Evolutionary conservation across 2,329 filamentous ascomycete species (phyloP).

Genomic region (Trichophyton rubrum): DNA sequence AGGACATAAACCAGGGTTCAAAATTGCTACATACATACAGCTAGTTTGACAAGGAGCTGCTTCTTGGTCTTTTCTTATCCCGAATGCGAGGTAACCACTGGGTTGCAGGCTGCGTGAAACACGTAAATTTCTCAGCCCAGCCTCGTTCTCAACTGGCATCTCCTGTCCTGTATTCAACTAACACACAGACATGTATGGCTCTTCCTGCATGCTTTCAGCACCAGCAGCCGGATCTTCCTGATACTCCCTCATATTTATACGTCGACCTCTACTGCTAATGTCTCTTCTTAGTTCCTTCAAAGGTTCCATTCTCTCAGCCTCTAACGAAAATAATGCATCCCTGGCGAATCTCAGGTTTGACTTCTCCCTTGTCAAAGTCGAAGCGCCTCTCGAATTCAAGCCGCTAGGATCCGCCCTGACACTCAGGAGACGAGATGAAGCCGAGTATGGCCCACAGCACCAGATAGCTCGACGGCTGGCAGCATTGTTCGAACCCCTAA

Average conservation of each 20-base stretch:
- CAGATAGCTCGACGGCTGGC: conserved; percentile 28
- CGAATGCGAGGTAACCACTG: not conserved
- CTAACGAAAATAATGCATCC: conserved; percentile 13
- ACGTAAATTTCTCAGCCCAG: not conserved
- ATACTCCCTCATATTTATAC: not conserved
- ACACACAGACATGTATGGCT: too few species aligned
- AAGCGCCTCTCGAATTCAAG: conserved; percentile 29
- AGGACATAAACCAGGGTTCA: not conserved
- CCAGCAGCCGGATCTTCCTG: not conserved
- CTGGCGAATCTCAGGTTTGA: conserved; percentile 29
- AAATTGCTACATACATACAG: not conserved
- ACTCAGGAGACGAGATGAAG: conserved; percentile 19
- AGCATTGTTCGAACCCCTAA: conserved; percentile 26
- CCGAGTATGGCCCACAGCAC: conserved; percentile 28
- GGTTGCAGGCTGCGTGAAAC: not conserved
- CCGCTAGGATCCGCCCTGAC: conserved; percentile 23
- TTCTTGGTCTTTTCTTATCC: not conserved
- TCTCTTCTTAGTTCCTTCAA: not conserved
- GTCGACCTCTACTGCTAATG: not conserved
- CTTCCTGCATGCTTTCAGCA: not conserved
- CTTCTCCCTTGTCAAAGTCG: conserved; percentile 30
- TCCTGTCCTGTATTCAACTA: not conserved
- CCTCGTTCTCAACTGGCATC: not conserved
- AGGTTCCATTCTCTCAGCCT: conserved; percentile 4
- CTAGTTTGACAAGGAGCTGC: not conserved